These are phyloP conservation scores for Suillus paluster DNA, from an alignment of 768 basidiomycete species.

Conservation along the genomic window DNA sequence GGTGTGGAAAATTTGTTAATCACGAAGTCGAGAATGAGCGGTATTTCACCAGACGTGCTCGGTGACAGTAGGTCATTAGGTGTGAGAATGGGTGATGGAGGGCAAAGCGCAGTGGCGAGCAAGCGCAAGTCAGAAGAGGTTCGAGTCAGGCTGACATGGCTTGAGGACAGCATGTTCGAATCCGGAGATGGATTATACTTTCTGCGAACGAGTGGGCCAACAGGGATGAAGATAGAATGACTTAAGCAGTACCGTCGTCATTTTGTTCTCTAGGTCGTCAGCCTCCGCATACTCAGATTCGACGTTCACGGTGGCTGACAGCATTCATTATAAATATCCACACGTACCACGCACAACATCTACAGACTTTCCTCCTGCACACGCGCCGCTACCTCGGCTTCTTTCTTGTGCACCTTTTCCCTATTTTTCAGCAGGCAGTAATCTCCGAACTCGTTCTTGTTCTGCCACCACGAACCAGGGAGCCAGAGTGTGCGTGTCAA, in stretches of 20 bases:
- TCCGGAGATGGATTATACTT: slow-evolving; percentile 5
- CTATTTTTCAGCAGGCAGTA: slow-evolving; percentile 85
- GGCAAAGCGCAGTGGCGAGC: slow-evolving; percentile 39
- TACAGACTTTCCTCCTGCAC: slow-evolving; percentile 12
- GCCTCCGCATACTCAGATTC: background rate
- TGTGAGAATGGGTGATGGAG: slow-evolving; percentile 51
- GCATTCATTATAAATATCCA: slow-evolving; percentile 5
- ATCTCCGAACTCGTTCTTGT: slow-evolving; percentile 80
- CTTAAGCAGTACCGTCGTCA: slow-evolving; percentile 19
- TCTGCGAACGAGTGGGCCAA: background rate
- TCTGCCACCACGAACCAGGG: slow-evolving; percentile 72
- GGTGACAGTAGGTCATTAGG: slow-evolving; percentile 41
- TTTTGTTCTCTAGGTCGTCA: slow-evolving; percentile 7
- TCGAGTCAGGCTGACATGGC: slow-evolving; percentile 36
- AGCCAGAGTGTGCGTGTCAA: slow-evolving; percentile 82
- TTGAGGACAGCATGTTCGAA: slow-evolving; percentile 12
- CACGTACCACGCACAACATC: slow-evolving; percentile 2
- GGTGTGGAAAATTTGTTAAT: slow-evolving; percentile 12
- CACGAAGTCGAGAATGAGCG: slow-evolving; percentile 46
- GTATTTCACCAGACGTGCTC: slow-evolving; percentile 53
- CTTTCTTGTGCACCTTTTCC: slow-evolving; percentile 33
- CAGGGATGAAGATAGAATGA: background rate
- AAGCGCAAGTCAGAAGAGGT: slow-evolving; percentile 48
- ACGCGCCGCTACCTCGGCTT: slow-evolving; percentile 19
- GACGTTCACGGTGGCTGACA: background rate